These are phyloP conservation scores for Garcia nutans DNA, from an alignment of 345 rosid genomes.

Conservation along the genomic window DNA sequence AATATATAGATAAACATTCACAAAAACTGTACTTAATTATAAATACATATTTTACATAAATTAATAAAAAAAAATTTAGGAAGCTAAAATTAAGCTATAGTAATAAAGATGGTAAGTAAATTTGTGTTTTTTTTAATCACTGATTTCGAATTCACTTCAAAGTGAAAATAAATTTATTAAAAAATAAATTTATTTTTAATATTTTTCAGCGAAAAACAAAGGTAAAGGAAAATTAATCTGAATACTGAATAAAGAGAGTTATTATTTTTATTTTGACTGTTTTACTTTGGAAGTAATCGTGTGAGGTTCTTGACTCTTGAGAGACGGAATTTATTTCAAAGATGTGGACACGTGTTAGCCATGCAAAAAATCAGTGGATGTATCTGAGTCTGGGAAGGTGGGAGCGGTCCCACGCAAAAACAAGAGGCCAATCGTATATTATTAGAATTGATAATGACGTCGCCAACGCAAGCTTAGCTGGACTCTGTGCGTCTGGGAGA, in stretches of 20 bases:
- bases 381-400: neutral
- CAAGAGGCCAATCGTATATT: constrained; percentile 21
- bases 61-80: neutral
- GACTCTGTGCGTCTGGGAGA: neutral
- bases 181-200: too few species aligned
- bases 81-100: neutral
- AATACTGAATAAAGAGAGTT: neutral
- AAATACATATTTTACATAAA: neutral
- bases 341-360: constrained; percentile 30
- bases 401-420: constrained; percentile 16
- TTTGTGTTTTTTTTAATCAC: neutral
- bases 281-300: too few species aligned
- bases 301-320: too few species aligned
- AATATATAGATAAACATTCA: too few species aligned
- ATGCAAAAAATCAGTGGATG: constrained; percentile 25
- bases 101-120: neutral
- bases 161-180: too few species aligned
- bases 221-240: too few species aligned
- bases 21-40: too few species aligned
- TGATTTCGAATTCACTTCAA: too few species aligned
- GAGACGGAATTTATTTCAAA: neutral
- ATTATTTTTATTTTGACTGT: neutral
- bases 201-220: too few species aligned
- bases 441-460: constrained; percentile 23
- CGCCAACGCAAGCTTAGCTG: constrained; percentile 43